phyloP scores from a whole-genome alignment of 768 basidiomycete genomes.

The Suillus hirtellus region DNA sequence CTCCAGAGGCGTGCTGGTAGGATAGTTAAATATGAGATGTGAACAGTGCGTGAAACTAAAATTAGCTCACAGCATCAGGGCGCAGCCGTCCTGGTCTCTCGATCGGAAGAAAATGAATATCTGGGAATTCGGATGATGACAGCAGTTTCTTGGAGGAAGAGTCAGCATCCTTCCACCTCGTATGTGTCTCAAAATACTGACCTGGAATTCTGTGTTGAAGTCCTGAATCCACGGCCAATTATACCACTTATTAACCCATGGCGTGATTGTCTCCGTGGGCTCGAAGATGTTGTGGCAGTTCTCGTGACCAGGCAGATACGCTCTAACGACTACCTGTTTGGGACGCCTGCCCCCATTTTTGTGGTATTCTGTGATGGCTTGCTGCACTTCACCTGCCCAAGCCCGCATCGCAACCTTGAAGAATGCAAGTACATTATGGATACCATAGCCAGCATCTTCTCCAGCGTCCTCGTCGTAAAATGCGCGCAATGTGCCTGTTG shows the following conservation, averaged over 20 bases:
- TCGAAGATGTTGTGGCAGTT: conserved; percentile 51
- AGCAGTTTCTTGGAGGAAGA: conserved; percentile 40
- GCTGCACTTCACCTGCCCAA: conserved; percentile 57
- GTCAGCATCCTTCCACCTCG: conserved; percentile 9
- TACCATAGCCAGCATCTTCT: conserved; percentile 44
- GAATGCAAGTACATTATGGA: conserved; percentile 54
- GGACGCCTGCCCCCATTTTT: conserved; percentile 26
- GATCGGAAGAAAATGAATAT: conserved; percentile 60
- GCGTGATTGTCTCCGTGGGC: conserved; percentile 49
- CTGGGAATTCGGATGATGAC: conserved; percentile 43
- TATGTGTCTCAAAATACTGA: conserved; percentile 25
- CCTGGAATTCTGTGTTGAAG: conserved; percentile 62
- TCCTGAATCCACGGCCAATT: conserved; percentile 65
- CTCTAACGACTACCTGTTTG: conserved; percentile 54
- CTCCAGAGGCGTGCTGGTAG: conserved; percentile 40
- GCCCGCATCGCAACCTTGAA: conserved; percentile 56
- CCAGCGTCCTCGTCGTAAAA: conserved; percentile 35
- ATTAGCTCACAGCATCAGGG: conserved; percentile 58
- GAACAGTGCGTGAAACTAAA: background rate
- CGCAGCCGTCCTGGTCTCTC: conserved; percentile 62
- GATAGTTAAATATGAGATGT: conserved; percentile 9
- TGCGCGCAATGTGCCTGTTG: conserved; percentile 51
- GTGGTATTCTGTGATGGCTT: conserved; percentile 38
- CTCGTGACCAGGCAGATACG: conserved; percentile 68
- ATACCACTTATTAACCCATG: conserved; percentile 51